Base-by-base conservation (phyloP, 163 green algal species). In the Scenedesmus sp. region DNA sequence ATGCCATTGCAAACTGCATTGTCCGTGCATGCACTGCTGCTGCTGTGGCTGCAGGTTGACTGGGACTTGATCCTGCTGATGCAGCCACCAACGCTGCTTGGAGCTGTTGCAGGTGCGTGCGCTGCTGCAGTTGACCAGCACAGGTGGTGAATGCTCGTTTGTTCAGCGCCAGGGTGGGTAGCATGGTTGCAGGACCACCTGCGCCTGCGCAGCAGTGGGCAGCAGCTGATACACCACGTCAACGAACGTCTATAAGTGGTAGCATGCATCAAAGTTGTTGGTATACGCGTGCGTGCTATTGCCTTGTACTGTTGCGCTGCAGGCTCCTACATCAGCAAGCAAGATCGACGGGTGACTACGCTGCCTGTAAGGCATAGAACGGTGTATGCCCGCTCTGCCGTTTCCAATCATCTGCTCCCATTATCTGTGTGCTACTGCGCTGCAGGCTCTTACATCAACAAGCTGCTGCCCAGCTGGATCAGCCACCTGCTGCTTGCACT, bases 21-120 rank as follows among this genome's bases (percentile, higher is more conserved):
- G 34, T 46, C 8, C 26, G 67, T 79, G 67, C 55, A 6, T 84
- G 76, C 26, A n/a, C n/a, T 74, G 83, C n/a, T 77, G 57, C 59
- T 88, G 83, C 67, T 90, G 70, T 6, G 77, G n/a, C 26, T 83
- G 66, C 87, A 91, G 64, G 95, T 97, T 57, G 95, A 97, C 79
- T 97, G 96, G 96, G 91, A 96, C 64, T 79, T 96, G 20, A 94
- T 96, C 18, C 55, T 96, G 82, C 74, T 97, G 0, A 97, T 98
- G 96, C 94, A 98, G 88, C 96, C 96, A 0, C 84, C 90, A 62
- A 98, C 95, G 4, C 96, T 98, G 3, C 83, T 97, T n/a, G 96
- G 96, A 3, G 95, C 96, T 3, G 60, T 97, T 3, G 81, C 93
- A 59, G 96, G 96, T 52, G 94, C 84, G 56, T 23, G 20, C n/a